Conservation (phyloP, 768 basidiomycete genomes). For the Xerocomus spinulosus region DNA sequence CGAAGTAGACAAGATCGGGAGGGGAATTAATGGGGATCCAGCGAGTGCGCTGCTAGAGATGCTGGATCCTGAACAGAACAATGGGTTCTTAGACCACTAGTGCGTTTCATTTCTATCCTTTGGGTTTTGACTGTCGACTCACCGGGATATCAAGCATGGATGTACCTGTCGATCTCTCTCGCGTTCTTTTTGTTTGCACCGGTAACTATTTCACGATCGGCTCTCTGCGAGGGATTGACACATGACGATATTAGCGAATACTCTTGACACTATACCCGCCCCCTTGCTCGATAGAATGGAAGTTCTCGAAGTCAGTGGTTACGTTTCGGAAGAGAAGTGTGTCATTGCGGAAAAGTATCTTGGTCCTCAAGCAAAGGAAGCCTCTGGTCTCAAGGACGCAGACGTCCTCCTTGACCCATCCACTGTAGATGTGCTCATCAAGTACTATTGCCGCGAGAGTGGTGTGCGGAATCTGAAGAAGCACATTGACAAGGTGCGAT, state of each 20-base stretch:
- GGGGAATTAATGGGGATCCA: slow-evolving; percentile 89
- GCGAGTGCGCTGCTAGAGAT: slow-evolving; percentile 88
- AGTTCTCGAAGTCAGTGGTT: slow-evolving; percentile 90
- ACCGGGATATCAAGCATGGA: slow-evolving; percentile 67
- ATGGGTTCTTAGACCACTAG: slow-evolving; percentile 93
- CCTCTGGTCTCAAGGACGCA: slow-evolving; percentile 78
- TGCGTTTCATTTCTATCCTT: slow-evolving; percentile 39
- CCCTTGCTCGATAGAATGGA: slow-evolving; percentile 96
- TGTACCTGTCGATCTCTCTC: slow-evolving; percentile 92
- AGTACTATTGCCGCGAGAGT: slow-evolving; percentile 96
- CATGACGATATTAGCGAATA: slow-evolving; percentile 55
- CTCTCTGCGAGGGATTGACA: slow-evolving; percentile 5
- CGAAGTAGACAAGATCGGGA: slow-evolving; percentile 93
- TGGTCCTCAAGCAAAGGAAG: slow-evolving; percentile 89
- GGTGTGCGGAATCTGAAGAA: slow-evolving; percentile 97
- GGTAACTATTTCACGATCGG: slow-evolving; percentile 30
- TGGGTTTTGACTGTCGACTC: neutral
- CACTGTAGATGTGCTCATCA: slow-evolving; percentile 84
- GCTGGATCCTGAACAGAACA: slow-evolving; percentile 94
- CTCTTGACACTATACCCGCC: slow-evolving; percentile 89
- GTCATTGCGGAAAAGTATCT: slow-evolving; percentile 86
- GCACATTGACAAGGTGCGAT: slow-evolving; percentile 88
- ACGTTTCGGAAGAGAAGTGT: slow-evolving; percentile 90
- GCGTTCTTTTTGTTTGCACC: slow-evolving; percentile 97
- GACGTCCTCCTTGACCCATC: slow-evolving; percentile 75